phyloP scores from a whole-genome alignment of 1,284 basidiomycete species.

The Inonotus hispidus region DNA sequence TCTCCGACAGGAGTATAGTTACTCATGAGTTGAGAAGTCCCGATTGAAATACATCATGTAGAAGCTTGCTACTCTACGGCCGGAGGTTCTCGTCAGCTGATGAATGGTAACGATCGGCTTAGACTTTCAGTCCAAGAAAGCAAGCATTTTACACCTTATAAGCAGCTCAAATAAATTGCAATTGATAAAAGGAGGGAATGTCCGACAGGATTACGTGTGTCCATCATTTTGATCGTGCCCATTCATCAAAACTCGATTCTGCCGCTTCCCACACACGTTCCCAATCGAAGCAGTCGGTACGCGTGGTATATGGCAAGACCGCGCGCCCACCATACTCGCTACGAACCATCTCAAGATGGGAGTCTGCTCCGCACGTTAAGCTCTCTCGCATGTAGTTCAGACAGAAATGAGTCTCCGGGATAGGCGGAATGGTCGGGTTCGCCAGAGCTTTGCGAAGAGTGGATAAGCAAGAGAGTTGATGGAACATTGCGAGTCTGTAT shows the following conservation, averaged over 20 bases:
- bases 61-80: no score
- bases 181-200: no score
- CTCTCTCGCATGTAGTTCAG: conserved; percentile 11
- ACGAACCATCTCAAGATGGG: conserved; percentile 11
- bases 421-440: not conserved
- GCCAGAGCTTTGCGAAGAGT: not conserved
- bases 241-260: conserved; percentile 5
- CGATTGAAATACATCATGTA: no score
- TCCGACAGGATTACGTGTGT: not conserved
- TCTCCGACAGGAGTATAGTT: no score
- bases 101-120: no score
- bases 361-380: conserved; percentile 6
- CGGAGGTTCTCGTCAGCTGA: no score
- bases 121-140: no score
- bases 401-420: conserved; percentile 3
- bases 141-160: no score
- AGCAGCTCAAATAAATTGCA: no score
- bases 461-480: conserved; percentile 11
- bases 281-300: conserved; percentile 10
- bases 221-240: not conserved
- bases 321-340: conserved; percentile 12
- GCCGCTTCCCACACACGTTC: conserved; percentile 5
- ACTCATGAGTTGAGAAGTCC: no score
- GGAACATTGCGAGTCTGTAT: conserved; percentile 12
- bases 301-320: conserved; percentile 10